Evolutionary conservation across 129 eudicot species (phyloP).

Genomic region (Flaveria bidentis): DNA sequence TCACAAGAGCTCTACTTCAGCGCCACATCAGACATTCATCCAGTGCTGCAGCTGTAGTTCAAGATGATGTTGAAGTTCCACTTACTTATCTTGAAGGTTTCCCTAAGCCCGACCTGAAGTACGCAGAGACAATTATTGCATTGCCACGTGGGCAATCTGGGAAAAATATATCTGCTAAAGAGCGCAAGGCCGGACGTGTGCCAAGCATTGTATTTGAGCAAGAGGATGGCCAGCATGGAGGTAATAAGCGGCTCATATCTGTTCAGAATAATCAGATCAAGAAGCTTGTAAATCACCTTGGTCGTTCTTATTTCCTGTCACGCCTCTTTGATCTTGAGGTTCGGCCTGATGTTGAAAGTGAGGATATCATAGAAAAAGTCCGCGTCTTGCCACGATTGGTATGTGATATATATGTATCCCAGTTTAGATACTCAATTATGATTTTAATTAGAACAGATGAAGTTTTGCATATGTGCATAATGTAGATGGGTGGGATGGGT

Average conservation of each 20-base stretch:
- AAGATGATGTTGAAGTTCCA: slow-evolving; percentile 40
- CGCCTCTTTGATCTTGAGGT: slow-evolving; percentile 80
- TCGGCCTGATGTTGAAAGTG: slow-evolving; percentile 51
- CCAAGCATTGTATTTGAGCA: slow-evolving; percentile 80
- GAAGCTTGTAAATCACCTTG: slow-evolving; percentile 73
- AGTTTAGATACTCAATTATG: slow-evolving; percentile 14
- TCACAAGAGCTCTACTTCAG: slow-evolving; percentile 41
- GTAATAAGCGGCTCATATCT: slow-evolving; percentile 79
- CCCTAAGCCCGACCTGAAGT: slow-evolving; percentile 71
- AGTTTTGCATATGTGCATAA: slow-evolving; percentile 2
- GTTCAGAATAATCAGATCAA: slow-evolving; percentile 83
- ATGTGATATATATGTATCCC: slow-evolving; percentile 19
- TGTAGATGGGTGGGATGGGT: background rate
- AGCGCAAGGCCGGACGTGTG: slow-evolving; percentile 70
- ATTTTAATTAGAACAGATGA: slow-evolving; percentile 13
- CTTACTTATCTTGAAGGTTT: slow-evolving; percentile 61
- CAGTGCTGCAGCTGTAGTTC: slow-evolving; percentile 50
- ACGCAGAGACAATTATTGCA: slow-evolving; percentile 73
- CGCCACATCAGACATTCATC: slow-evolving; percentile 52
- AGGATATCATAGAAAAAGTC: slow-evolving; percentile 73
- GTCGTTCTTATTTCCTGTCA: slow-evolving; percentile 68
- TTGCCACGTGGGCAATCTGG: slow-evolving; percentile 71
- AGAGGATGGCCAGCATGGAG: slow-evolving; percentile 85
- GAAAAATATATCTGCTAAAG: slow-evolving; percentile 64
- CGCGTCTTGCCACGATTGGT: slow-evolving; percentile 80